These are phyloP conservation scores for Diospyros lotus DNA, from an alignment of 148 eudicot species.

Conservation along the genomic window DNA sequence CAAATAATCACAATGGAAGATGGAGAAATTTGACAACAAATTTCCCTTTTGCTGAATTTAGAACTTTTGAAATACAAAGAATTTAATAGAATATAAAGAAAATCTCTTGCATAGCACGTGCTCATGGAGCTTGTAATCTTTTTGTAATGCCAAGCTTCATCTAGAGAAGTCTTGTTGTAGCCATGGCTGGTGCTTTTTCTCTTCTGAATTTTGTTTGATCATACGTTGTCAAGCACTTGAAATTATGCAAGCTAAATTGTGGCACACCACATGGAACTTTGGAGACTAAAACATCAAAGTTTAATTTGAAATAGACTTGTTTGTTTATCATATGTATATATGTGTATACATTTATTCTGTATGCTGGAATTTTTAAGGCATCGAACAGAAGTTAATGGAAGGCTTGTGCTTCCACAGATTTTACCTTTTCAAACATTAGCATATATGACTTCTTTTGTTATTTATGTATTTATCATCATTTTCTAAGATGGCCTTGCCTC, in stretches of 20 bases:
- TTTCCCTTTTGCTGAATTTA: too few relatives aligned
- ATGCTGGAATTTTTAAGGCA: neutral
- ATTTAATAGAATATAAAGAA: too few relatives aligned
- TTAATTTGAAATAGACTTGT: neutral
- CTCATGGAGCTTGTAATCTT: neutral
- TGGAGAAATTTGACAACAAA: too few relatives aligned
- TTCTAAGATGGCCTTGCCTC: neutral
- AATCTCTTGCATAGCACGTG: neutral
- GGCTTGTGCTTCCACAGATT: neutral
- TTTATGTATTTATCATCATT: neutral
- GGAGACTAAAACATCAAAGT: neutral
- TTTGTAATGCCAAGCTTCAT: neutral
- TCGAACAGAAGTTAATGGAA: neutral
- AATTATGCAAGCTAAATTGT: neutral
- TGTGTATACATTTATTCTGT: neutral
- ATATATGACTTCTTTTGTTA: neutral
- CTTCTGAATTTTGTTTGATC: neutral
- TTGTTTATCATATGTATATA: neutral
- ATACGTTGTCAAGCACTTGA: neutral
- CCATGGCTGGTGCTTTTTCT: conserved; percentile 5
- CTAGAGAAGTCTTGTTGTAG: neutral
- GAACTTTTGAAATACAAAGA: too few relatives aligned
- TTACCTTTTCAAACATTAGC: neutral
- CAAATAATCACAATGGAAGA: too few relatives aligned
- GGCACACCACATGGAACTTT: neutral